Conservation (phyloP, 257 asterid genomes). For the Jacaranda mimosifolia region DNA sequence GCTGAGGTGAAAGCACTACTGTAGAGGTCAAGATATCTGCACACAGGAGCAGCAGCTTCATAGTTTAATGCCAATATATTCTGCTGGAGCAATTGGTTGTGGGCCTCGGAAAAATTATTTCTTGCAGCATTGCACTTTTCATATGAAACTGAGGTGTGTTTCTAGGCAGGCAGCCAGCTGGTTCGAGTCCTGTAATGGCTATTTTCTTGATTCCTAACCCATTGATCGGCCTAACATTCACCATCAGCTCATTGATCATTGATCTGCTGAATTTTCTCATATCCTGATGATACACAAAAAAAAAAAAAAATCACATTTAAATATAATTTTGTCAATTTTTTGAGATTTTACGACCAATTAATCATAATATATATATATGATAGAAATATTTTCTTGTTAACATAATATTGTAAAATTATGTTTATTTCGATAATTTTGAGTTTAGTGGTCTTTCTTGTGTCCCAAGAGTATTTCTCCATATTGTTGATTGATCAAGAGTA, state of each 20-base stretch:
- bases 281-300: constrained; percentile 40
- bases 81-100: constrained; percentile 56
- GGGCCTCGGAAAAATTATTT: constrained; percentile 53
- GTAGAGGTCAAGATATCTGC: constrained; percentile 63
- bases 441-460: no score
- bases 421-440: no score
- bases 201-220: constrained; percentile 61
- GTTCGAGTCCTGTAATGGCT: constrained; percentile 55
- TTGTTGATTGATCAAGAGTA: no score
- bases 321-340: no score
- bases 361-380: no score
- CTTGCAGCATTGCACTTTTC: constrained; percentile 48
- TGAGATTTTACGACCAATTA: no score
- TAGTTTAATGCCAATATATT: constrained; percentile 50
- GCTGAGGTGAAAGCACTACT: constrained; percentile 54
- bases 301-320: no score
- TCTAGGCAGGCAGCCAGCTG: constrained; percentile 69
- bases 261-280: constrained; percentile 45
- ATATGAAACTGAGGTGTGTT: constrained; percentile 38
- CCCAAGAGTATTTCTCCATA: no score
- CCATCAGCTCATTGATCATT: constrained; percentile 53
- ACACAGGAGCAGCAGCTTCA: constrained; percentile 45
- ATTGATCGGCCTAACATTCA: constrained; percentile 55
- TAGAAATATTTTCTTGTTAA: no score
- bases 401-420: no score